A percentile compares a stretch with the other conserved stretches of the same genome.
Evolutionary conservation across 768 basidiomycete genomes (phyloP).

Genomic region (Pluteus cervinus): DNA sequence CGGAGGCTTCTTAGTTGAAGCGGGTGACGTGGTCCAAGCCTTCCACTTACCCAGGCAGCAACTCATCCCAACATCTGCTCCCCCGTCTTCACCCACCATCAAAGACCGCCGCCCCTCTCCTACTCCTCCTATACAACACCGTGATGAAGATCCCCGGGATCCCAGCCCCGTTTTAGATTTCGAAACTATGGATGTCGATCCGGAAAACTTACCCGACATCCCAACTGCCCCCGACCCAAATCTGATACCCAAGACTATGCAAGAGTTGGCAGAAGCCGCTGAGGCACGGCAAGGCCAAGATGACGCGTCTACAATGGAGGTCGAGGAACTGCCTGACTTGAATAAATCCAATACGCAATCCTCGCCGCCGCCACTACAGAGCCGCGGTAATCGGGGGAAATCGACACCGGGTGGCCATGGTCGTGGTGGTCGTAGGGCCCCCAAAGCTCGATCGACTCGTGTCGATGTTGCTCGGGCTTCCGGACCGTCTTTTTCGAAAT

Average conservation of each 20-base stretch:
- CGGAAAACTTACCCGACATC: slow-evolving; percentile 30
- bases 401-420: too few species aligned
- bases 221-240: slow-evolving; percentile 7
- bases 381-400: slow-evolving; percentile 7
- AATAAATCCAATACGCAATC: background rate
- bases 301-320: slow-evolving; percentile 5
- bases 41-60: slow-evolving; percentile 56
- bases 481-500: too few species aligned
- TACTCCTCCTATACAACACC: too few species aligned
- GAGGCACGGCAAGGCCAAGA: slow-evolving; percentile 13
- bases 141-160: slow-evolving; percentile 13
- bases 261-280: slow-evolving; percentile 51
- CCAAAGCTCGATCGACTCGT: too few species aligned
- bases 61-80: background rate
- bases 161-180: slow-evolving; percentile 16
- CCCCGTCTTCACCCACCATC: too few species aligned
- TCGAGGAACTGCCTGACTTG: slow-evolving; percentile 1
- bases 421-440: background rate
- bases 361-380: background rate
- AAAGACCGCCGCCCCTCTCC: too few species aligned
- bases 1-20: slow-evolving; percentile 67
- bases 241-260: slow-evolving; percentile 50
- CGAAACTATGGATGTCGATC: slow-evolving; percentile 30
- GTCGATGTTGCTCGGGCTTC: too few species aligned
- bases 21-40: slow-evolving; percentile 67